These are phyloP conservation scores for Paraphoma sp. DNA, from an alignment of 2,329 filamentous ascomycete species.

Conservation along the genomic window DNA sequence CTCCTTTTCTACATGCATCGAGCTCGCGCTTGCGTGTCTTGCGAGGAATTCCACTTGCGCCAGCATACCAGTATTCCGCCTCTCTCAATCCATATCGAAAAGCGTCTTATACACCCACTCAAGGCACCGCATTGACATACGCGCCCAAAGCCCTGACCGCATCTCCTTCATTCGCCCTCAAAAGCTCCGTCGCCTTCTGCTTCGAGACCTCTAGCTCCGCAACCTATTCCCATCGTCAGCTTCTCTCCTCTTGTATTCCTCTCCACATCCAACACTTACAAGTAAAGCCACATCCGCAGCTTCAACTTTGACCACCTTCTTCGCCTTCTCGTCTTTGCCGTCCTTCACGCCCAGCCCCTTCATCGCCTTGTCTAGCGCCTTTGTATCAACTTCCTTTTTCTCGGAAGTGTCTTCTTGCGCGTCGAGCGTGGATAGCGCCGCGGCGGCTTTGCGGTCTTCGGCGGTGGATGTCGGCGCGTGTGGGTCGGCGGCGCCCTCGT, in stretches of 20 bases:
- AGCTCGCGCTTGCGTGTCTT: too few species aligned
- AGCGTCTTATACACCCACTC: neutral
- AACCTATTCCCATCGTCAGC: slow-evolving; percentile 45
- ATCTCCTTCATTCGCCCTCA: slow-evolving; percentile 75
- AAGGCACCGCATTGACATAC: slow-evolving; percentile 52
- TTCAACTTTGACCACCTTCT: slow-evolving; percentile 72
- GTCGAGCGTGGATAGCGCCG: slow-evolving; percentile 75
- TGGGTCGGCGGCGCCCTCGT: slow-evolving; percentile 64
- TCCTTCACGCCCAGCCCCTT: slow-evolving; percentile 62
- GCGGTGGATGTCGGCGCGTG: slow-evolving; percentile 61
- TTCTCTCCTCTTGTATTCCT: neutral
- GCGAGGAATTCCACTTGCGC: too few species aligned
- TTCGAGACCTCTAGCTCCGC: slow-evolving; percentile 76
- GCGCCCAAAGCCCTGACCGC: slow-evolving; percentile 71
- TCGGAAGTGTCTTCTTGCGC: slow-evolving; percentile 55
- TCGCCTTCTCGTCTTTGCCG: slow-evolving; percentile 52
- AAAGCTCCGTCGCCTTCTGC: slow-evolving; percentile 74
- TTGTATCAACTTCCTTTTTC: slow-evolving; percentile 69
- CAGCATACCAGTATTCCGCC: neutral
- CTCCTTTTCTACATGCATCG: too few species aligned
- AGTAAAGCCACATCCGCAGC: slow-evolving; percentile 72
- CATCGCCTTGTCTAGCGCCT: slow-evolving; percentile 76
- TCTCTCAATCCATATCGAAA: too few species aligned
- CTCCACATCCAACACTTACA: slow-evolving; percentile 49
- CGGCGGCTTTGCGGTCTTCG: slow-evolving; percentile 79